phyloP scores from a whole-genome alignment of 306 rosid genomes.

The Trifolium subterraneum region DNA sequence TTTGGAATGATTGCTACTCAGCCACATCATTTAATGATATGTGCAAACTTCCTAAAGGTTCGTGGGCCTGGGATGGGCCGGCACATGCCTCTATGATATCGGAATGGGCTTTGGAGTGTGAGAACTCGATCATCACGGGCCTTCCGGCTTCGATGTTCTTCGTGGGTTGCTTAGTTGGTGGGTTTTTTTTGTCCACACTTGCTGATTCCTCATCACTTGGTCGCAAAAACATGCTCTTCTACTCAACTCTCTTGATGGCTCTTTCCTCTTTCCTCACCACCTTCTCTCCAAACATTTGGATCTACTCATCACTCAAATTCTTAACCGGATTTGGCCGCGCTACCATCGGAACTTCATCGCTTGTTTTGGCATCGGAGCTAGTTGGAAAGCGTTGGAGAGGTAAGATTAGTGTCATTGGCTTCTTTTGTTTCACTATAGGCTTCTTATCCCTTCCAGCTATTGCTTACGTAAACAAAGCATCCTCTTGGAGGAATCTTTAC shows the following conservation, averaged over 20 bases:
- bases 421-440: constrained; percentile 63
- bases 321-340: constrained; percentile 56
- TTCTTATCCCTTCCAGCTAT: constrained; percentile 62
- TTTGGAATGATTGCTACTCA: neutral
- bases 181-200: constrained; percentile 53
- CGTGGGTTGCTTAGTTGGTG: constrained; percentile 63
- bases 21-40: constrained; percentile 26
- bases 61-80: constrained; percentile 66
- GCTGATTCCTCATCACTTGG: constrained; percentile 61
- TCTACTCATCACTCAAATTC: constrained; percentile 54
- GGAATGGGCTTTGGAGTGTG: constrained; percentile 57
- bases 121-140: constrained; percentile 42
- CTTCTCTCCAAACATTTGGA: constrained; percentile 58
- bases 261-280: constrained; percentile 52
- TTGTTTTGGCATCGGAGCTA: constrained; percentile 65
- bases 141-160: constrained; percentile 68
- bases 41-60: constrained; percentile 47
- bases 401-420: constrained; percentile 53
- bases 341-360: constrained; percentile 58
- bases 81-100: constrained; percentile 50
- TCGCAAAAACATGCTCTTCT: constrained; percentile 64
- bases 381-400: constrained; percentile 61
- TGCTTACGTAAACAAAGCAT: constrained; percentile 45
- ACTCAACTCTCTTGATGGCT: constrained; percentile 58
- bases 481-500: constrained; percentile 63